Percentiles rank a stretch among this genome's conserved stretches.
Evolutionary conservation across 352 stramenopile species (phyloP).

Genomic region (Phytophthora pseudosyringae): DNA sequence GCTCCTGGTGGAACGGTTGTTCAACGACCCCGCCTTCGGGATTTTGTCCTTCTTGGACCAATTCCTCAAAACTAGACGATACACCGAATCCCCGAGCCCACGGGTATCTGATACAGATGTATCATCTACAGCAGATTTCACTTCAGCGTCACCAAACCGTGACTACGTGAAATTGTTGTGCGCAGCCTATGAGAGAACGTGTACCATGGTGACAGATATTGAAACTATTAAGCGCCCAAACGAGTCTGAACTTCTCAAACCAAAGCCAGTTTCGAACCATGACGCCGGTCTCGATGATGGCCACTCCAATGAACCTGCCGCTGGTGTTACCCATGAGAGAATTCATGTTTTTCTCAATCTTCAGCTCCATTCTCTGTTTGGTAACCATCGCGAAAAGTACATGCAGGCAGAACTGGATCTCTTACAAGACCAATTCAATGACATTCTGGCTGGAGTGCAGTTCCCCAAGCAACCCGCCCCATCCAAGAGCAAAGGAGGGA

Average conservation of each 20-base stretch:
- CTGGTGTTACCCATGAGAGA: constrained; percentile 38
- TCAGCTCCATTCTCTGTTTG: constrained; percentile 84
- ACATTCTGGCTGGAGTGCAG: constrained; percentile 46
- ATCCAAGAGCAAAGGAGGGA: constrained; percentile 31
- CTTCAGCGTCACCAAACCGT: constrained; percentile 9
- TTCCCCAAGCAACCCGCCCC: constrained; percentile 59
- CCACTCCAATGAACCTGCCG: neutral
- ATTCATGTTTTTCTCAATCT: constrained; percentile 77
- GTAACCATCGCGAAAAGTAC: constrained; percentile 73
- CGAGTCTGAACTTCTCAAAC: constrained; percentile 12
- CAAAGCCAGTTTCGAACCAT: constrained; percentile 1
- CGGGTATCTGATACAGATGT: neutral
- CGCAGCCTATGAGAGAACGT: constrained; percentile 71
- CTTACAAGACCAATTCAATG: constrained; percentile 53
- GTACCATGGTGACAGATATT: constrained; percentile 53
- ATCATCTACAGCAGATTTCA: neutral
- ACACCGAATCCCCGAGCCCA: constrained; percentile 18
- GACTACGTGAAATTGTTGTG: constrained; percentile 75
- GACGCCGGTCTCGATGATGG: constrained; percentile 10
- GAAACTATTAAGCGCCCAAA: constrained; percentile 36
- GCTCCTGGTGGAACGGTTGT: constrained; percentile 71
- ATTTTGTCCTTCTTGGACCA: constrained; percentile 81
- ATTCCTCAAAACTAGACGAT: constrained; percentile 52
- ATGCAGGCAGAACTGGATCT: constrained; percentile 71
- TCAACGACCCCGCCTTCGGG: constrained; percentile 82